These are phyloP conservation scores for Collybia mongolica DNA, from an alignment of 768 basidiomycete genomes.

Conservation along the genomic window DNA sequence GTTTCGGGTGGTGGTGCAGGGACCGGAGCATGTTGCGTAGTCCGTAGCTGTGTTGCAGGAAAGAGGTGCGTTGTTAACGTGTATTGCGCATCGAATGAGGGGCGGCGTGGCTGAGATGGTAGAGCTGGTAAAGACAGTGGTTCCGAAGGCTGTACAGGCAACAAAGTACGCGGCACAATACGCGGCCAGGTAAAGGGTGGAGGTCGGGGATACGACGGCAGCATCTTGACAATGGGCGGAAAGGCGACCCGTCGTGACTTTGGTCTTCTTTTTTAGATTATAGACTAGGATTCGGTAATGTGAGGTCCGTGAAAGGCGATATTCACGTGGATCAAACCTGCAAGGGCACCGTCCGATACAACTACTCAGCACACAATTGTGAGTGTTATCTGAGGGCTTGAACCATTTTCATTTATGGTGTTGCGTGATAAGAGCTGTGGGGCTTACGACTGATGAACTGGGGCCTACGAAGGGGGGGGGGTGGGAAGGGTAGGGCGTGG, in stretches of 20 bases:
- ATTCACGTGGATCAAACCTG: too few species aligned
- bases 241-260: too few species aligned
- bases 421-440: too few species aligned
- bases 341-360: too few species aligned
- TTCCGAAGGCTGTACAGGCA: slow-evolving; percentile 37
- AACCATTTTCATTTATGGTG: too few species aligned
- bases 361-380: too few species aligned
- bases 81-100: slow-evolving; percentile 33
- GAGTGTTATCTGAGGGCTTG: too few species aligned
- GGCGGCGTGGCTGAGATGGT: slow-evolving; percentile 37
- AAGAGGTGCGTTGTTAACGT: slow-evolving; percentile 52
- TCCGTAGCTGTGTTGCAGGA: slow-evolving; percentile 52
- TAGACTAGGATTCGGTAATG: slow-evolving; percentile 1
- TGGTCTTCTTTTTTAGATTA: background rate
- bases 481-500: too few species aligned
- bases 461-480: too few species aligned
- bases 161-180: slow-evolving; percentile 21
- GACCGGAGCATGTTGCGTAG: slow-evolving; percentile 37
- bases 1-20: slow-evolving; percentile 27
- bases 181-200: slow-evolving; percentile 25
- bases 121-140: slow-evolving; percentile 31
- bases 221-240: background rate
- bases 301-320: too few species aligned
- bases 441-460: too few species aligned
- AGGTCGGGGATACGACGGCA: slow-evolving; percentile 18